phyloP scores from a whole-genome alignment of 768 basidiomycete genomes.

The Leccinum obscurum region DNA sequence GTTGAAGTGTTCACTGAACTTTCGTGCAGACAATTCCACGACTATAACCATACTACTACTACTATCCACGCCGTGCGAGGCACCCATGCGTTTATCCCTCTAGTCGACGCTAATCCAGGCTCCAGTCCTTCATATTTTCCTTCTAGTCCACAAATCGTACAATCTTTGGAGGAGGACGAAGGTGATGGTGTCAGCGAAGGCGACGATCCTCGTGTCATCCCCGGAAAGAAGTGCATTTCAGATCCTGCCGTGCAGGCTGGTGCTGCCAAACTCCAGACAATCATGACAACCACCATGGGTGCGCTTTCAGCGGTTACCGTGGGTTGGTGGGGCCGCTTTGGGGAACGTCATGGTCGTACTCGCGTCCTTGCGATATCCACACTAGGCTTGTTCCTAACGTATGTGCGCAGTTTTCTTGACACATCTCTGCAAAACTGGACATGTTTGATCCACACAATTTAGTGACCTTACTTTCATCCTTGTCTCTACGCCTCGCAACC shows the following conservation, averaged over 20 bases:
- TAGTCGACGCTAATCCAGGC: slow-evolving; percentile 8
- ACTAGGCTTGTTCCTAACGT: slow-evolving; percentile 75
- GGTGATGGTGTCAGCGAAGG: slow-evolving; percentile 34
- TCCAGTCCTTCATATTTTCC: slow-evolving; percentile 15
- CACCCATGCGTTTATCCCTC: slow-evolving; percentile 3
- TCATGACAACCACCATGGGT: slow-evolving; percentile 77
- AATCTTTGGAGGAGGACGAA: slow-evolving; percentile 18
- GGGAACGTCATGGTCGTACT: slow-evolving; percentile 76
- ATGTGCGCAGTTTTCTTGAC: slow-evolving; percentile 35
- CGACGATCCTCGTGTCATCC: slow-evolving; percentile 40
- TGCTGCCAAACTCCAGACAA: slow-evolving; percentile 73
- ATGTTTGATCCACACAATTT: slow-evolving; percentile 6
- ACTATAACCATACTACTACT: slow-evolving; percentile 41
- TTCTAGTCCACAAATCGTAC: slow-evolving; percentile 1
- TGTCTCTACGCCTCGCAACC: slow-evolving; percentile 66
- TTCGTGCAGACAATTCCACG: slow-evolving; percentile 61
- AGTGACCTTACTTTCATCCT: slow-evolving; percentile 82
- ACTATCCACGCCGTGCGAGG: not conserved
- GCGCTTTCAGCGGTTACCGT: slow-evolving; percentile 78
- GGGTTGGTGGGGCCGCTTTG: slow-evolving; percentile 83
- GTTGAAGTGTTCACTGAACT: slow-evolving; percentile 80
- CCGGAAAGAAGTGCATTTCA: slow-evolving; percentile 40
- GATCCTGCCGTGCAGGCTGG: slow-evolving; percentile 64
- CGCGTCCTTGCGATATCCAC: slow-evolving; percentile 67
- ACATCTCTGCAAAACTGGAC: not conserved